A percentile compares a stretch with the other conserved stretches of the same genome.
phyloP scores from a whole-genome alignment of 2,329 filamentous ascomycete species.

The Talaromyces pinophilus region DNA sequence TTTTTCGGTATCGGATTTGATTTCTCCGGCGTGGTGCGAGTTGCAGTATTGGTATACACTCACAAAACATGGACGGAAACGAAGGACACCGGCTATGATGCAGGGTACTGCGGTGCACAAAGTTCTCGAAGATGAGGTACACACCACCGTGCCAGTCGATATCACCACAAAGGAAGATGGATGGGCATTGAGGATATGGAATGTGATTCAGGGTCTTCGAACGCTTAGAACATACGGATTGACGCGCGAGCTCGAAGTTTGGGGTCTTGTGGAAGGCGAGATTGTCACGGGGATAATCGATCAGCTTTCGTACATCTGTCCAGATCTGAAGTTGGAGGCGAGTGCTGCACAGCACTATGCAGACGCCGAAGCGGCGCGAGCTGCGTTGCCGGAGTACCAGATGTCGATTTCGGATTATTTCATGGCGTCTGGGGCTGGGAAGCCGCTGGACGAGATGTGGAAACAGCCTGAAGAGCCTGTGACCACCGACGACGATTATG shows the following conservation, averaged over 20 bases:
- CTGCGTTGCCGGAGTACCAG: conserved; percentile 46
- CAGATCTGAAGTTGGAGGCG: conserved; percentile 69
- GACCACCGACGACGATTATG: conserved; percentile 15
- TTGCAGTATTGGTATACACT: conserved; percentile 89
- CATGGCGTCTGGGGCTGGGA: conserved; percentile 40
- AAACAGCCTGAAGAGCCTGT: conserved; percentile 24
- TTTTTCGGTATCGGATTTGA: conserved; percentile 82
- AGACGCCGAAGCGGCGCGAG: conserved; percentile 38
- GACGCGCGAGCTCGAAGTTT: conserved; percentile 77
- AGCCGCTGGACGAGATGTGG: conserved; percentile 37
- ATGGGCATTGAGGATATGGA: conserved; percentile 84
- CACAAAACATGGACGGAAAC: conserved; percentile 73
- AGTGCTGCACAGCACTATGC: conserved; percentile 51
- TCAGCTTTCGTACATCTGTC: conserved; percentile 74
- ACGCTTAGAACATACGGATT: conserved; percentile 69
- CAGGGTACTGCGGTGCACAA: conserved; percentile 78
- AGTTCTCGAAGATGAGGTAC: conserved; percentile 80
- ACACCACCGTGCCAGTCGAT: conserved; percentile 72
- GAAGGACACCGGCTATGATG: conserved; percentile 78
- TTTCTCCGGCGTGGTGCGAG: conserved; percentile 93
- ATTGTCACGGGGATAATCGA: conserved; percentile 90
- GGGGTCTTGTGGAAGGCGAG: conserved; percentile 79
- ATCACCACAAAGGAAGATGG: conserved; percentile 75
- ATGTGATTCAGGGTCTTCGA: conserved; percentile 80
- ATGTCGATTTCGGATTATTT: conserved; percentile 50